Conservation (phyloP, 441 rosid genomes). For the Erysimum cheiri region DNA sequence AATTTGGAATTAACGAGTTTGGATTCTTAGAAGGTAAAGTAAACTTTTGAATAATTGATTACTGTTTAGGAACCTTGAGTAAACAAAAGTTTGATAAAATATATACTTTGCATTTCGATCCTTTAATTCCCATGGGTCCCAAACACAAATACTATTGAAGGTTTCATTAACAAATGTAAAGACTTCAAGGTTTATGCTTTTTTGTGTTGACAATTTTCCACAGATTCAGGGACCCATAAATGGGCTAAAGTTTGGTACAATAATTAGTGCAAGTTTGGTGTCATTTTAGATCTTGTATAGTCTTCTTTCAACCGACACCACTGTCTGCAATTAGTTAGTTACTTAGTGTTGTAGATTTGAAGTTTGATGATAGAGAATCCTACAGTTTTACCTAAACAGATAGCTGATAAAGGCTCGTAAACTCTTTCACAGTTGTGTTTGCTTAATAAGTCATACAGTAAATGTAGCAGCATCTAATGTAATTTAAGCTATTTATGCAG, state of each 20-base stretch:
- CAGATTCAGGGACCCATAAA: not conserved
- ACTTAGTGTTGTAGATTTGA: not conserved
- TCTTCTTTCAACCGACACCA: not conserved
- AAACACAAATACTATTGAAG: not conserved
- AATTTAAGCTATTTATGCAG: slow-evolving; percentile 47
- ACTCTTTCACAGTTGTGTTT: slow-evolving; percentile 14
- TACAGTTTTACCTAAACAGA: not conserved
- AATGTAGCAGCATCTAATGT: slow-evolving; percentile 14
- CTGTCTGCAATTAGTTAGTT: not conserved
- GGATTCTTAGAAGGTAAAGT: not conserved
- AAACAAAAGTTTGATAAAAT: not conserved
- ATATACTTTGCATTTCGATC: not conserved
- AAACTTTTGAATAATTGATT: slow-evolving; percentile 1
- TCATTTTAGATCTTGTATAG: not conserved
- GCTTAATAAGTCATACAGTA: slow-evolving; percentile 3
- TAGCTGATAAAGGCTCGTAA: not conserved
- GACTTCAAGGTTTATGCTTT: slow-evolving; percentile 1
- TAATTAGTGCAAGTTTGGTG: slow-evolving; percentile 3
- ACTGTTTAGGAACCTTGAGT: not conserved
- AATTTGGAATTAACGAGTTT: not conserved
- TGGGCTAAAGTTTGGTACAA: not conserved
- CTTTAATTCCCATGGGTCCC: not conserved
- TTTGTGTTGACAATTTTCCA: not conserved
- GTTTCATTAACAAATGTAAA: not conserved
- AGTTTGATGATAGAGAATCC: not conserved